A percentile compares a stretch with the other conserved stretches of the same genome.
These are phyloP conservation scores for Wickerhamomyces canadensis DNA, from an alignment of 805 yeast species.

Conservation along the genomic window DNA sequence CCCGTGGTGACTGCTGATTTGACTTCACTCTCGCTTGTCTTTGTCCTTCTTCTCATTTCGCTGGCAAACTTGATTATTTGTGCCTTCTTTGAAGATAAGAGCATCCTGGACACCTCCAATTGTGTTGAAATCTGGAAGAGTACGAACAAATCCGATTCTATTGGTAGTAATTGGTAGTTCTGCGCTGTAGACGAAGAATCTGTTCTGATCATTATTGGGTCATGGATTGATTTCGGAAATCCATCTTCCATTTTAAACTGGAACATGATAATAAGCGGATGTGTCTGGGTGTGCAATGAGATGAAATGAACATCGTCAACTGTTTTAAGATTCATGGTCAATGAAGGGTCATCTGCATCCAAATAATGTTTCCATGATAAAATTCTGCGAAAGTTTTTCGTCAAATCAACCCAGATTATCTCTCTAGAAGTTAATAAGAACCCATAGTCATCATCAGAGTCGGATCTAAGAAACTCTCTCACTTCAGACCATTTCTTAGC, in stretches of 20 bases:
- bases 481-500: constrained; percentile 27
- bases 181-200: constrained; percentile 3
- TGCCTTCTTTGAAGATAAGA: neutral
- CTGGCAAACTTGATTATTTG: too few relatives aligned
- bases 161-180: constrained; percentile 4
- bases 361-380: constrained; percentile 73
- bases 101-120: constrained; percentile 1
- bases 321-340: constrained; percentile 32
- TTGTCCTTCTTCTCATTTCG: too few relatives aligned
- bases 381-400: constrained; percentile 35
- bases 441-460: constrained; percentile 28
- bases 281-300: constrained; percentile 25
- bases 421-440: constrained; percentile 65
- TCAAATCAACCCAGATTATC: constrained; percentile 44
- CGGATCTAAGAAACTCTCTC: constrained; percentile 35
- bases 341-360: constrained; percentile 47
- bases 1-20: too few relatives aligned
- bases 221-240: constrained; percentile 32
- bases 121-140: constrained; percentile 2
- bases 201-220: constrained; percentile 25
- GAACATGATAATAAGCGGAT: constrained; percentile 28
- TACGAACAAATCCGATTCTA: neutral
- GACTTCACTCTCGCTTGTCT: too few relatives aligned
- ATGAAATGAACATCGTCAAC: constrained; percentile 18
- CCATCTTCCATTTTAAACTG: constrained; percentile 31